phyloP scores from a whole-genome alignment of 139 green algal species.

The Penium margaritaceum region DNA sequence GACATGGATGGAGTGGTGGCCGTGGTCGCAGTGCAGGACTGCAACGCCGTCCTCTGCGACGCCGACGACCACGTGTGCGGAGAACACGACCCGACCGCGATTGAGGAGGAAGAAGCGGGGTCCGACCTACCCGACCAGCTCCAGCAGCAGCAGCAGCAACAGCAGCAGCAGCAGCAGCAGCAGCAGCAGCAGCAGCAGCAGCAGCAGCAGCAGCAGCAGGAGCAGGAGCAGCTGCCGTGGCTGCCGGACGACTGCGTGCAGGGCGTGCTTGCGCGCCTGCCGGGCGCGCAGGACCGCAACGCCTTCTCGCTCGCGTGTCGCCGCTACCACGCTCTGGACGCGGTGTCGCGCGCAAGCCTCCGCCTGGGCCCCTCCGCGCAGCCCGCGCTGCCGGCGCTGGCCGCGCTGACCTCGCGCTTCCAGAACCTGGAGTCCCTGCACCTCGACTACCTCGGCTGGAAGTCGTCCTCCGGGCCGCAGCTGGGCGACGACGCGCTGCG shows the following conservation, averaged over 20 bases:
- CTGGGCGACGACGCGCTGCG: not conserved
- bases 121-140: too few species aligned
- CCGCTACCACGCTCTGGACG: not conserved
- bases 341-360: not conserved
- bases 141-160: too few species aligned
- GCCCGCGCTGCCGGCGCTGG: not conserved
- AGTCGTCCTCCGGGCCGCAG: not conserved
- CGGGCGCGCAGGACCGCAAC: not conserved
- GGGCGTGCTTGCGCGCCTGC: not conserved
- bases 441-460: not conserved
- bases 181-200: too few species aligned
- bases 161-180: too few species aligned
- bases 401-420: not conserved
- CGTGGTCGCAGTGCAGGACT: too few species aligned
- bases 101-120: too few species aligned
- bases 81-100: too few species aligned
- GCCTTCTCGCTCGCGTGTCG: not conserved
- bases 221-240: too few species aligned
- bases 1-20: too few species aligned
- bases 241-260: slow-evolving; percentile 8
- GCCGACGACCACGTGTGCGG: too few species aligned
- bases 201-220: too few species aligned
- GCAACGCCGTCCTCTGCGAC: too few species aligned
- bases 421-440: not conserved
- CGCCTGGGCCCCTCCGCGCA: not conserved